Percentiles rank a stretch among this genome's conserved stretches.
These are phyloP conservation scores for Penicillium sp. DNA, from an alignment of 2,329 filamentous ascomycete genomes.

Conservation along the genomic window DNA sequence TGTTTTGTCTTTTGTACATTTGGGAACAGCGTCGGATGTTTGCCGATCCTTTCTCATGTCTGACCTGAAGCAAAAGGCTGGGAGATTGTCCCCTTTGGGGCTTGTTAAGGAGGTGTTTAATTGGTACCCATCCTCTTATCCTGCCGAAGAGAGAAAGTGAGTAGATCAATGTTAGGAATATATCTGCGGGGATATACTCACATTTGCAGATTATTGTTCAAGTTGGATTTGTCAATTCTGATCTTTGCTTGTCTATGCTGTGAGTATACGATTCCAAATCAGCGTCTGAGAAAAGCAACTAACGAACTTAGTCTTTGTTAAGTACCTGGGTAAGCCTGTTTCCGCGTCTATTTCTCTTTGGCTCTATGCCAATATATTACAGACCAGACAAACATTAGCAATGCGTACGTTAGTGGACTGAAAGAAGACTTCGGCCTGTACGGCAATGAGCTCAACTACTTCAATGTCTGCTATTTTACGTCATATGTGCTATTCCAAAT, in stretches of 20 bases:
- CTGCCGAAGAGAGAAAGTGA: slow-evolving; percentile 32
- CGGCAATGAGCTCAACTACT: slow-evolving; percentile 35
- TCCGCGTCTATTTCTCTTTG: background rate
- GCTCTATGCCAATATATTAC: background rate
- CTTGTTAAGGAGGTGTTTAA: slow-evolving; percentile 36
- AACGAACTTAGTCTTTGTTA: slow-evolving; percentile 27
- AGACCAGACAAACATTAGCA: slow-evolving; percentile 37
- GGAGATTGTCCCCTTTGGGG: slow-evolving; percentile 15
- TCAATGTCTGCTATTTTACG: slow-evolving; percentile 33
- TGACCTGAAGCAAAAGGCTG: slow-evolving; percentile 6
- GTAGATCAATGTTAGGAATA: background rate
- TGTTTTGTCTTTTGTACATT: background rate
- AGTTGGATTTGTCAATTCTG: slow-evolving; percentile 34
- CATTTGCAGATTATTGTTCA: slow-evolving; percentile 28
- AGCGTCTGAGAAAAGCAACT: background rate
- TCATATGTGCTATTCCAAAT: slow-evolving; percentile 36
- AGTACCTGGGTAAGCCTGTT: slow-evolving; percentile 25
- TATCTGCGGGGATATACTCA: background rate
- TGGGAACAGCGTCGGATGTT: background rate
- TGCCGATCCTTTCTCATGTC: slow-evolving; percentile 17
- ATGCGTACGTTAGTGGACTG: slow-evolving; percentile 36
- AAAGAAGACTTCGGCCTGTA: slow-evolving; percentile 35
- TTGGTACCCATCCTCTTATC: slow-evolving; percentile 35
- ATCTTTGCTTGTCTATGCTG: slow-evolving; percentile 35
- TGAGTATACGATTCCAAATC: slow-evolving; percentile 13